Base-by-base conservation (phyloP, 1,284 basidiomycete genomes). In the Ceratobasidium sp. region DNA sequence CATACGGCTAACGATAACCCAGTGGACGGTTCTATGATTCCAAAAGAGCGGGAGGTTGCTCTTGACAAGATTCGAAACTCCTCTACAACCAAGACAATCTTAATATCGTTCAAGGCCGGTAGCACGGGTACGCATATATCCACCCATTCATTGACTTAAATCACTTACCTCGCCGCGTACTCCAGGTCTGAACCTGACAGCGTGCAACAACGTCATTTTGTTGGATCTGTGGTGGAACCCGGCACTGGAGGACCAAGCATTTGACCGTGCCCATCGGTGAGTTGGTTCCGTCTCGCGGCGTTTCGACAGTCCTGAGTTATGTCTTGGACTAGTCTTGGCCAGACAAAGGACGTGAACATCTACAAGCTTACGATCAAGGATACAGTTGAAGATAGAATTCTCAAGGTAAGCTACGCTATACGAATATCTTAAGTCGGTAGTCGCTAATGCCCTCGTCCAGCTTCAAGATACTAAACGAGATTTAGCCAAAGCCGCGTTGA, bases 171-270 rank as follows among this genome's bases (percentile, higher is more conserved):
- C 55, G 33, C 63, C 61, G 80, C 28, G n/a, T 46, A 79, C 23
- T 40, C 12, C 81, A 91, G 96, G 97, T 70, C 89, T 99, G 56
- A 99, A 99, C 84, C 84, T 99, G 82, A 98, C 97, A 0, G 93
- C 92, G 72, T 99, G 97, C 86, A 97, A 96, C 85, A 95, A 97
- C 81, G 97, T 98, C 68, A 94, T 98, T 81, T 88, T 98, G 5
- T 91, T 95, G 80, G 97, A 98, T 84, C 85, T 98, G 71, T 99
- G 97, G 97, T 98, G 96, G 95, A 97, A 97, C 85, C 94, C 95
- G 15, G 95, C 94, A 0, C 88, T 95, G 3, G 94, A 96, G 89
- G 94, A 96, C 81, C 97, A 98, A 87, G 97, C 97, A 0, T 97
- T 97, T 82, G 97, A 98, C 84, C 93, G 97, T 73, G 94, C 95